phyloP scores from a whole-genome alignment of 2,329 filamentous ascomycete species.

The Paracoccidioides lutzii region DNA sequence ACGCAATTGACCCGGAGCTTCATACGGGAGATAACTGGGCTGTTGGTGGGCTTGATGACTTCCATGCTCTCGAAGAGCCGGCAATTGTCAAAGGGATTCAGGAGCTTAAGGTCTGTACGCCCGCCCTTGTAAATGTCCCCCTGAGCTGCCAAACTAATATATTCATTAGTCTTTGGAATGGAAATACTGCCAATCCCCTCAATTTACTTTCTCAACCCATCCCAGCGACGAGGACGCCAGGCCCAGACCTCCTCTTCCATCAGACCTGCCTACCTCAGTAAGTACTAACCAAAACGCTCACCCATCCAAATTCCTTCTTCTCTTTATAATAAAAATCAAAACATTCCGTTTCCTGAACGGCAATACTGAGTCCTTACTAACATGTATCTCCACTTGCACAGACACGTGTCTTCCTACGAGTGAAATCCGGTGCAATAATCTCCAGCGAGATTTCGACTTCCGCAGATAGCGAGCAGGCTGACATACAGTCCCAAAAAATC shows the following conservation, averaged over 20 bases:
- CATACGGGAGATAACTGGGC: slow-evolving; percentile 25
- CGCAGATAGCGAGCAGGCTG: slow-evolving; percentile 18
- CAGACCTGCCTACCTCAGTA: slow-evolving; percentile 37
- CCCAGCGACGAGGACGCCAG: slow-evolving; percentile 47
- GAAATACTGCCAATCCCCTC: slow-evolving; percentile 76
- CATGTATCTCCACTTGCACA: slow-evolving; percentile 9
- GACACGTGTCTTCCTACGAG: slow-evolving; percentile 31
- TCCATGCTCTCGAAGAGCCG: slow-evolving; percentile 31
- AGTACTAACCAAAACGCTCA: slow-evolving; percentile 14
- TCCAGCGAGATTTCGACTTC: slow-evolving; percentile 30
- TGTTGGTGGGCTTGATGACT: slow-evolving; percentile 39
- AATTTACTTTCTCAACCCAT: slow-evolving; percentile 58
- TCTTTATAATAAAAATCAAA: neutral
- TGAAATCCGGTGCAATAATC: slow-evolving; percentile 29
- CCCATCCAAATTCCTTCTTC: no score
- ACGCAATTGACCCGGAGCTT: slow-evolving; percentile 21
- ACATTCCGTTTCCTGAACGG: neutral
- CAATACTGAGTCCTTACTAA: neutral
- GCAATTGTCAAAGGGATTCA: slow-evolving; percentile 49
- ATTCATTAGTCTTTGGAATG: slow-evolving; percentile 41
- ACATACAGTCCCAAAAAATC: slow-evolving; percentile 22
- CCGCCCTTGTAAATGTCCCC: neutral
- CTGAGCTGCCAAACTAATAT: neutral
- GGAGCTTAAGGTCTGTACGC: slow-evolving; percentile 41
- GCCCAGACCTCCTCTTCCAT: slow-evolving; percentile 39